phyloP scores from a whole-genome alignment of 1,284 basidiomycete species.

The Rhodotorula sp. region DNA sequence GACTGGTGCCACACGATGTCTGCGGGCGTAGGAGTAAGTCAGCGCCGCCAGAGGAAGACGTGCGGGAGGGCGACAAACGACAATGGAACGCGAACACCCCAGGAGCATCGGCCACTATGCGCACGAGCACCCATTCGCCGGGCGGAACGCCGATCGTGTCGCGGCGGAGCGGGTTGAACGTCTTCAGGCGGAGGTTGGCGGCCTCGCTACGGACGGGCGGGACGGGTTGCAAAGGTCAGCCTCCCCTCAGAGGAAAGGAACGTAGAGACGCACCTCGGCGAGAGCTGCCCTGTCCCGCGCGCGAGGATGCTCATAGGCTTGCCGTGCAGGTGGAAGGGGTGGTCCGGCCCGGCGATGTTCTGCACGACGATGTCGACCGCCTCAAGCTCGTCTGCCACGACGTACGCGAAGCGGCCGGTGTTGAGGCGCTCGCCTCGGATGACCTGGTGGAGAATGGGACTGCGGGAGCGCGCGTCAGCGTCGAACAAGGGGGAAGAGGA shows the following conservation, averaged over 20 bases:
- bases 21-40: background rate
- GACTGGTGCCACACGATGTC: slow-evolving; percentile 15
- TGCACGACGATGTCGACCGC: slow-evolving; percentile 48
- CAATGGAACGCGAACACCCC: slow-evolving; percentile 20
- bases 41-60: background rate
- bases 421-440: slow-evolving; percentile 39
- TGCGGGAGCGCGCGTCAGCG: slow-evolving; percentile 33
- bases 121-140: slow-evolving; percentile 45
- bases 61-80: background rate
- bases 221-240: background rate
- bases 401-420: background rate
- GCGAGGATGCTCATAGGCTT: slow-evolving; percentile 47
- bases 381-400: slow-evolving; percentile 40
- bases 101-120: slow-evolving; percentile 36
- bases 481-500: slow-evolving; percentile 4
- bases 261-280: background rate
- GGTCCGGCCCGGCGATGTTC: slow-evolving; percentile 49
- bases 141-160: slow-evolving; percentile 51
- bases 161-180: slow-evolving; percentile 51
- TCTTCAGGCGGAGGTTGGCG: slow-evolving; percentile 40
- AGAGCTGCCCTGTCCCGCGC: slow-evolving; percentile 48
- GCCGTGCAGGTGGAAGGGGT: slow-evolving; percentile 52
- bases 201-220: slow-evolving; percentile 12
- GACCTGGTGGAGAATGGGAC: slow-evolving; percentile 47
- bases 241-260: background rate